Base-by-base conservation (phyloP, 164 flowering plant genomes). In the Vitis riparia region DNA sequence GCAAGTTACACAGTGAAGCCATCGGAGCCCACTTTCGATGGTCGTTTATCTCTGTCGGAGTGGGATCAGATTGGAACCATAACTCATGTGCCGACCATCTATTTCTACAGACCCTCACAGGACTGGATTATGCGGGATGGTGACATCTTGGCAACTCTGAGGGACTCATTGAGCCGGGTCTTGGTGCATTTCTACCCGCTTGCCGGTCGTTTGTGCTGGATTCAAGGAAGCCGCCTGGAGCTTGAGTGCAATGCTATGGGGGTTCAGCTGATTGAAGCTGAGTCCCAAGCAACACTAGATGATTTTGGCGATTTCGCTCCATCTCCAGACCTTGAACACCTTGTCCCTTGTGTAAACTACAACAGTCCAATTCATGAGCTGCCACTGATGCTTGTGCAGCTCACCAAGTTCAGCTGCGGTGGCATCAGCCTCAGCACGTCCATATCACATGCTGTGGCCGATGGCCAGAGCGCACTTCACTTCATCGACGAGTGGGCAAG, bases 361-460 rank as follows among this genome's bases (percentile, higher is more conserved):
- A 55, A 15, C 16, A 51, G 62, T 30, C 75, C 81, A 2, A 53
- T 84, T 16, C 19, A 73, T 8, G 82, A 84, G 12, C 55, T 79
- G 1, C 91, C 91, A 0, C 12, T 84, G 55, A 44, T 85, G 8
- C 32, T 79, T 3, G 84, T 69, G 66, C 88, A 88, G 66, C 64
- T 84, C 37, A 88, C 92, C 0, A 72, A 2, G 52, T 86, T 86
- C 69, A 51, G 63, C 1, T 86, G 89, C 65, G 88, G 89, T n/a
- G 88, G 86, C 1, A 17, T 81, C 30, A 49, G 79, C 58, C 60
- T 87, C 3, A 65, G 86, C 32, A 2, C 74, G 1, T 64, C 62
- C 0, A 52, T 82, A 11, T 81, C 85, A 4, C 93, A 89, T 32
- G 76, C 68, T 0, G 74, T 85, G 0, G 82, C 19, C 1, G 90